Evolutionary conservation across 305 asterid genomes (phyloP).

Genomic region (Stenogyne calaminthoides): DNA sequence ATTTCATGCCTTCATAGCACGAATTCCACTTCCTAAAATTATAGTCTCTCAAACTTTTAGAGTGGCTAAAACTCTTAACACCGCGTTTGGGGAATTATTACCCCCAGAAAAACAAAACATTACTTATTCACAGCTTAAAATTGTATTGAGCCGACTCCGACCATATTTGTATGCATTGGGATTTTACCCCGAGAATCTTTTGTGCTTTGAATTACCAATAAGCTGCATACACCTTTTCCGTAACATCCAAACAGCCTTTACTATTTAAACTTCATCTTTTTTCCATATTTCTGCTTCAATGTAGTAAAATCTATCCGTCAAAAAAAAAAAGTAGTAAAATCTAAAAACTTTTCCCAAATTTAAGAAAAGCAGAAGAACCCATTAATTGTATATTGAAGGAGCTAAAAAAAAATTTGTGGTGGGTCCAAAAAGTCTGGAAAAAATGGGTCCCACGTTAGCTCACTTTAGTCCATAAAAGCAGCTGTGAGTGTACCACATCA

Average conservation of each 20-base stretch:
- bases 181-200: constrained; percentile 46
- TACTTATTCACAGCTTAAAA: constrained; percentile 1
- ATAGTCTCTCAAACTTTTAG: not conserved
- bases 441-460: constrained; percentile 42
- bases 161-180: constrained; percentile 28
- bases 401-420: no score
- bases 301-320: not conserved
- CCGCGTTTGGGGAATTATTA: constrained; percentile 4
- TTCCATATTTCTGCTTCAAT: not conserved
- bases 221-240: constrained; percentile 14
- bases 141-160: constrained; percentile 33
- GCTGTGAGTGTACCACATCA: constrained; percentile 39
- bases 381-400: no score
- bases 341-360: not conserved
- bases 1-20: not conserved
- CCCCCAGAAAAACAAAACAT: not conserved
- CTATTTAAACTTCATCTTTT: not conserved
- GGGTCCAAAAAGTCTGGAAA: constrained; percentile 35
- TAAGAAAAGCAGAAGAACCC: not conserved
- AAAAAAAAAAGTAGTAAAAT: no score
- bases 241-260: constrained; percentile 42
- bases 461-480: constrained; percentile 45
- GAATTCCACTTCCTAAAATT: constrained; percentile 15
- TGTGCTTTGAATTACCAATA: constrained; percentile 28
- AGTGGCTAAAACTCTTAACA: not conserved